Percentiles rank a stretch among this genome's conserved stretches.
These are phyloP conservation scores for Hypoxylon cercidicola DNA, from an alignment of 495 filamentous ascomycete genomes.

Conservation along the genomic window DNA sequence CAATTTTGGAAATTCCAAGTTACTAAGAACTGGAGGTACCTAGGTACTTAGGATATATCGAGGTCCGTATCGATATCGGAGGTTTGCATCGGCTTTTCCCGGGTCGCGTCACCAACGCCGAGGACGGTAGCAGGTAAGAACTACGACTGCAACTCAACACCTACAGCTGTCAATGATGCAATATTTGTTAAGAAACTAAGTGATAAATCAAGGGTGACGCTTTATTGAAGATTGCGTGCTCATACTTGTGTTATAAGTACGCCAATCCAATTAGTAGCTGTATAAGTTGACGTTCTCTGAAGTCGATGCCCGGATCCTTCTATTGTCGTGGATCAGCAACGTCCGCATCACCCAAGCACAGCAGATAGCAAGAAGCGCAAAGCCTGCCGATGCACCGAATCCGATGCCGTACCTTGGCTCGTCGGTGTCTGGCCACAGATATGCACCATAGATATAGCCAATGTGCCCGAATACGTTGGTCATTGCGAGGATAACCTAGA, in stretches of 20 bases:
- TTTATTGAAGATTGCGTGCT: too few species aligned
- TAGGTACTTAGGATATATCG: background rate
- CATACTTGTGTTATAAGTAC: too few species aligned
- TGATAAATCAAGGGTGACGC: too few species aligned
- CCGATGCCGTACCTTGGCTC: slow-evolving; percentile 54
- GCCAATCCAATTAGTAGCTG: slow-evolving; percentile 19
- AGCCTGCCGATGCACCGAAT: slow-evolving; percentile 37
- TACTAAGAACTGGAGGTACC: slow-evolving; percentile 8
- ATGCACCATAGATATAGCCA: slow-evolving; percentile 59
- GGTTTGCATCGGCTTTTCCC: slow-evolving; percentile 10
- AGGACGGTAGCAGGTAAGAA: slow-evolving; percentile 10
- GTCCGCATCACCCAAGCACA: slow-evolving; percentile 33
- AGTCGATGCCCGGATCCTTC: slow-evolving; percentile 16
- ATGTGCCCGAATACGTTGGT: slow-evolving; percentile 58
- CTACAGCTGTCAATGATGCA: background rate
- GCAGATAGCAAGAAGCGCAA: slow-evolving; percentile 37
- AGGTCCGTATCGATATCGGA: slow-evolving; percentile 30
- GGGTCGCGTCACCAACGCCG: background rate
- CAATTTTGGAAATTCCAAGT: slow-evolving; percentile 11
- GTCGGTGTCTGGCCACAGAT: slow-evolving; percentile 58
- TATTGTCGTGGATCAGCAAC: slow-evolving; percentile 32
- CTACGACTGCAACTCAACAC: background rate
- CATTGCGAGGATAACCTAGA: slow-evolving; percentile 52
- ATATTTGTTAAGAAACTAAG: too few species aligned
- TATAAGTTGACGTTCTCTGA: slow-evolving; percentile 26